These are phyloP conservation scores for Dothideomycetidae sp. DNA, from an alignment of 2,329 filamentous ascomycete species.

Conservation along the genomic window DNA sequence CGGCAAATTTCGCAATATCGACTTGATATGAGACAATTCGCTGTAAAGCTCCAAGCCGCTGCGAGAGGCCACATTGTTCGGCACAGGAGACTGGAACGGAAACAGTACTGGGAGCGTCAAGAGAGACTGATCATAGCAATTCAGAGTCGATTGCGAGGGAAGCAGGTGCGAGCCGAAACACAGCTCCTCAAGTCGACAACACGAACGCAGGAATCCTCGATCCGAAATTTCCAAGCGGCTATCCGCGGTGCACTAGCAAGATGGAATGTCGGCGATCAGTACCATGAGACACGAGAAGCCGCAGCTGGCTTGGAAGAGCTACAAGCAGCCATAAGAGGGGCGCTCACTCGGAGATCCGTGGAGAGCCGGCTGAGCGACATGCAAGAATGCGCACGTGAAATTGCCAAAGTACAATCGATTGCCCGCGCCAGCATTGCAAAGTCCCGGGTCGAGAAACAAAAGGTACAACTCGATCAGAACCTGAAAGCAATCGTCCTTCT, in stretches of 20 bases:
- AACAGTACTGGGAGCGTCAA: constrained; percentile 53
- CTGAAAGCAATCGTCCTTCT: constrained; percentile 25
- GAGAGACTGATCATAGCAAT: constrained; percentile 56
- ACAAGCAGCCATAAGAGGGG: constrained; percentile 36
- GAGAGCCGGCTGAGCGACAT: constrained; percentile 44
- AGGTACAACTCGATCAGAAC: constrained; percentile 34
- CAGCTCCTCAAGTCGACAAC: constrained; percentile 34
- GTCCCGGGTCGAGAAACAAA: constrained; percentile 36
- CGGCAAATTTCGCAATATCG: constrained; percentile 72
- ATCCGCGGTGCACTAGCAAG: constrained; percentile 41
- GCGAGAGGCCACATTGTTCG: constrained; percentile 64
- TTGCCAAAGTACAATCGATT: constrained; percentile 36
- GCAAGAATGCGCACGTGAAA: constrained; percentile 48
- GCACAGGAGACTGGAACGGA: constrained; percentile 44
- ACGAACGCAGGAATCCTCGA: constrained; percentile 30
- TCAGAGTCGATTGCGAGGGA: constrained; percentile 66
- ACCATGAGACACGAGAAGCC: constrained; percentile 24
- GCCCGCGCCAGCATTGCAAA: constrained; percentile 47
- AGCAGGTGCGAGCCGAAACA: constrained; percentile 36
- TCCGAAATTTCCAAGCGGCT: constrained; percentile 29
- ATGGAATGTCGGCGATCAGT: constrained; percentile 37
- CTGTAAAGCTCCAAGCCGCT: constrained; percentile 63
- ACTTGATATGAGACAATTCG: constrained; percentile 68
- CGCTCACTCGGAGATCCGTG: constrained; percentile 28
- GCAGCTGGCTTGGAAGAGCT: constrained; percentile 24